Percentiles rank a stretch among this genome's conserved stretches.
These are phyloP conservation scores for Coelastrella sp. DNA, from an alignment of 139 green algal genomes.

Conservation along the genomic window DNA sequence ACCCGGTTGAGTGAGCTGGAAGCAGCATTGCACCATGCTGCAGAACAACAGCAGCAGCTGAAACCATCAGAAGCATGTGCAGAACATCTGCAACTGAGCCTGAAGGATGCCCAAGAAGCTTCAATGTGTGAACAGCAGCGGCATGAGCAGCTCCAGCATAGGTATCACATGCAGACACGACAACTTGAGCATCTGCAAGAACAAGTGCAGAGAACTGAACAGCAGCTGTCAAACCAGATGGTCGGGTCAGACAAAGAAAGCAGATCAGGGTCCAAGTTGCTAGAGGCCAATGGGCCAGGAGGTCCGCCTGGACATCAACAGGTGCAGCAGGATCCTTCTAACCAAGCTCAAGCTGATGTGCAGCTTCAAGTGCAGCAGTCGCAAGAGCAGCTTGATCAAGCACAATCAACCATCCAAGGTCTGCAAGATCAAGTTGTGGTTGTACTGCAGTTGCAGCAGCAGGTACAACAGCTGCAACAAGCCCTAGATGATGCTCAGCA, in stretches of 20 bases:
- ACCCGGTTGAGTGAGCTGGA: neutral
- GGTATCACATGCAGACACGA: neutral
- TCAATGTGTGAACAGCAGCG: neutral
- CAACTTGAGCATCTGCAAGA: neutral
- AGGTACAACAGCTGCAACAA: neutral
- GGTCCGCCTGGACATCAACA: no score
- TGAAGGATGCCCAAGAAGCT: neutral
- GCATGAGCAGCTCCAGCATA: slow-evolving; percentile 2
- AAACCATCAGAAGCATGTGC: neutral
- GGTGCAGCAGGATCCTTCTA: no score
- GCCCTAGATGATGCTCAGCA: neutral
- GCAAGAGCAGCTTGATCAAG: slow-evolving; percentile 2
- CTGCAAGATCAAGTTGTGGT: neutral
- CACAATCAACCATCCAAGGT: no score
- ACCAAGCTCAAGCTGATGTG: no score
- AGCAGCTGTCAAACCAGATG: no score
- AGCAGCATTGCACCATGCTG: neutral
- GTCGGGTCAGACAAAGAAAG: no score
- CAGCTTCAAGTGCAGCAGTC: neutral
- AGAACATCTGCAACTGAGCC: neutral
- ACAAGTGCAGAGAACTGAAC: no score
- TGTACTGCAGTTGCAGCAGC: neutral
- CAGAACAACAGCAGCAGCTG: slow-evolving; percentile 6
- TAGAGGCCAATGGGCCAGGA: no score
- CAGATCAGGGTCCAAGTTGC: no score